Base-by-base conservation (phyloP, 148 eudicot species). In the Vaccinium vitisidaea region DNA sequence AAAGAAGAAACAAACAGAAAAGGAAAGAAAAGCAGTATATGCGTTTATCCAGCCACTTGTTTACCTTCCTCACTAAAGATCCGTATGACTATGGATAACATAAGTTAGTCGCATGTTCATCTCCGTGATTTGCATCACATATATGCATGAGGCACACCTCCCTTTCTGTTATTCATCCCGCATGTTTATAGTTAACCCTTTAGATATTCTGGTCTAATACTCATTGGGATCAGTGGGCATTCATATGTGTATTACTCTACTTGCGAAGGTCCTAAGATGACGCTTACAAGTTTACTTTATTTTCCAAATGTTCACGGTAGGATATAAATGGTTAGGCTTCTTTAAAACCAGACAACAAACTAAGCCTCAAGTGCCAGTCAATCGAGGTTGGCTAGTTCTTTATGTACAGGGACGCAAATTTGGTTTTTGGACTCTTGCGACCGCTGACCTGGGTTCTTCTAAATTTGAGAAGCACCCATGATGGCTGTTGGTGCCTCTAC, bases 41-140 rank as follows among this genome's bases (percentile, higher is more conserved):
- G 56, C 84, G 78, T 21, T 9, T 54, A 18, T 75, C 27, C 55
- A 48, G 32, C 71, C 27, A 56, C 25, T 9, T 11, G 52, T 80
- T 76, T 48, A 27, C 63, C 10, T 50, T 52, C 58, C 69, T 1
- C 77, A 55, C 32, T 32, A 77, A 36, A 46, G 82, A 21, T 79
- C n/a, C 25, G 53, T 70, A 80, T 54, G 79, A n/a, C 49, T 56
- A 73, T 74, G 48, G 56, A 73, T 75, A 80, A 73, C 77, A 50
- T 12, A 11, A 55, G 39, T 63, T 65, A 65, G 27, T 70, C 48
- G 36, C 23, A 54, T 52, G 59, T 30, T 67, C 74, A 55, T 53
- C 10, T n/a, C 18, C 56, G 18, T 71, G 36, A 25, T 10, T 56
- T 67, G 71, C 74, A 56, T 46, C 80, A 56, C 80, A 43, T 84